Base-by-base conservation (phyloP, 192 early-diverging fungal genomes). In the Spizellomyces punctatus region DNA sequence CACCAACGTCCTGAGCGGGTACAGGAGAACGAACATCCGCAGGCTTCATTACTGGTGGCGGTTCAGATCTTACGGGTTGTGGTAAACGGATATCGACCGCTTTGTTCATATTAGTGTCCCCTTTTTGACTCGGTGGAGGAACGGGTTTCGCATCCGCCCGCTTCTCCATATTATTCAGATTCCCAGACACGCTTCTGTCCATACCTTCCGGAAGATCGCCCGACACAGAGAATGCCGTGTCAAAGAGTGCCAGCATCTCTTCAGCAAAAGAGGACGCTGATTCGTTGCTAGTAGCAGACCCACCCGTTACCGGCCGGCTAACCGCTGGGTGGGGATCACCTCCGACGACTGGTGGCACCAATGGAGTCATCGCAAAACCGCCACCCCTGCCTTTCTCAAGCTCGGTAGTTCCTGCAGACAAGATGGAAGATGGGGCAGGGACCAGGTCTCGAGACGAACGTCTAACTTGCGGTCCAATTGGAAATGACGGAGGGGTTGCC, bases 221-320 rank as follows among this genome's bases (percentile, higher is more conserved):
- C 22, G 63, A 17, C 6, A 16, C 63, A 19, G 12, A 6, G 48
- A 72, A 61, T 61, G 42, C 71, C 22, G 61, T 64, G 22, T 72
- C 54, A n/a, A 72, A 63, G 17, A 72, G 44, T 9, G 71, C 71
- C 12, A 72, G 46, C 71, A 72, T 72, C 44, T 72, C 71, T 12
- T 64, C 62, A 10, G 46, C 71, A 46, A 72, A 72, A 36, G 71
- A 52, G 5, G 55, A 6, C 27, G n/a, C n/a, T 10, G 17, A 19
- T 10, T 27, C n/a, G 6, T 52, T 10, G 48, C 62, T 22, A 21
- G 63, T 43, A 6, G 62, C 14, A 36, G 62, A 9, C 5, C 5
- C 46, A 12, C 16, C 7, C 7, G 50, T 55, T 17, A 44, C 69
- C n/a, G 16, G 9, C 19, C 6, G 8, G 45, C 16, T 45, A 27